A percentile compares a stretch with the other conserved stretches of the same genome.
Evolutionary conservation across 192 early-diverging fungal genomes (phyloP).

Genomic region (Entomortierella chlamydospora): DNA sequence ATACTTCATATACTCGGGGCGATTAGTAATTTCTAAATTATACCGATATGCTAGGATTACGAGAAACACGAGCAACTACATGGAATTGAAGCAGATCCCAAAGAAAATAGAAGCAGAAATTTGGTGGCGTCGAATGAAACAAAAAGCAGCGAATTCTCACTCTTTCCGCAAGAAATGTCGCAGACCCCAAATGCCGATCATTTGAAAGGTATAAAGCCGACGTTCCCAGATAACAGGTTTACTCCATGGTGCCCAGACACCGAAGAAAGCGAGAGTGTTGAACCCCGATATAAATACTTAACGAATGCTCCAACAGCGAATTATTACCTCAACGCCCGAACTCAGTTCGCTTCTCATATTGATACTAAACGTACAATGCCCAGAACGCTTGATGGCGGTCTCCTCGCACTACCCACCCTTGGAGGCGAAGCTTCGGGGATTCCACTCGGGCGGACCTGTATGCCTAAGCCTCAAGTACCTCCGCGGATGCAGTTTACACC

Average conservation of each 20-base stretch:
- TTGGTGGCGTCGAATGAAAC: background rate
- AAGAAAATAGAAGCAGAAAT: background rate
- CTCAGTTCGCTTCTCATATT: no score
- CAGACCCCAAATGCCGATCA: background rate
- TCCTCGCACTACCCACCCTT: no score
- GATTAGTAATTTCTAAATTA: background rate
- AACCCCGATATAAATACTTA: background rate
- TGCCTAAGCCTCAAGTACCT: no score
- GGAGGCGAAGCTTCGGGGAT: no score
- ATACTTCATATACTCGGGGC: no score
- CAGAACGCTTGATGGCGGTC: no score
- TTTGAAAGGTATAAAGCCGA: background rate
- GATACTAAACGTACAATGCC: no score
- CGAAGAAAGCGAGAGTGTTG: background rate
- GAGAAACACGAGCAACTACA: slow-evolving; percentile 5
- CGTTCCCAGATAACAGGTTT: slow-evolving; percentile 3
- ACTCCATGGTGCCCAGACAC: background rate
- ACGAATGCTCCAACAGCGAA: no score
- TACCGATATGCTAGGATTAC: slow-evolving; percentile 17
- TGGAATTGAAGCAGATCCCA: no score
- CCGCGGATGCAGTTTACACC: no score
- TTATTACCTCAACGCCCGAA: no score
- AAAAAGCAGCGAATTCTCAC: background rate
- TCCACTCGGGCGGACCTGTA: no score
- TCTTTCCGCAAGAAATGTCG: background rate